Evolutionary conservation across 768 basidiomycete genomes (phyloP), one percentile per base, ranked within the genome.

Genomic region (Fomitopsis serialis): DNA sequence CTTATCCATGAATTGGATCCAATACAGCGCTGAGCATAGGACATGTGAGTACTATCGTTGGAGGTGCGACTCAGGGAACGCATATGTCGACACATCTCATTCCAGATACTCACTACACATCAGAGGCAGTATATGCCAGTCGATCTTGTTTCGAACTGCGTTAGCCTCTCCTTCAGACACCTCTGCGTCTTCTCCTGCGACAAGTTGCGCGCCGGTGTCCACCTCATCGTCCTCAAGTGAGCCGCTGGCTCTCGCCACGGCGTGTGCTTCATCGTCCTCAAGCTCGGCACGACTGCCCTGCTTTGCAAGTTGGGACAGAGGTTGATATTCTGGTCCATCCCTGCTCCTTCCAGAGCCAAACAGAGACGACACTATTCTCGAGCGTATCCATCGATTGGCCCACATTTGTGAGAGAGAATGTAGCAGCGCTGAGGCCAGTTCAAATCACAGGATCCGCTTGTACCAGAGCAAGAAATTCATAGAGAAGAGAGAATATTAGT

Each of bases 1-100:
- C 68, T 87, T 87, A 57, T 88, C 87, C 82, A 87, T 87, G 55
- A 82, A 87, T 62, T 88, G 85, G n/a, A 89, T 76, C 78, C 86
- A 82, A 54, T 58, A 52, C 3, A 54, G 59, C 10, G 54, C 64
- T 15, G 17, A 4, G 32, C 84, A 83, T 50, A 3, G 52, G 46
- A 40, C 32, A 45, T 45, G 22, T 45, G 10, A 21, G 44, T 35
- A 24, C 2, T 36, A 22, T n/a, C 25, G 52, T 54, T 25, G 8
- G 13, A 29, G 44, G 29, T 34, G 50, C 23, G 10, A 42, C 15
- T 11, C 45, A 35, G 58, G 55, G 59, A 56, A 19, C 10, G 25
- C 17, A 29, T 1, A 46, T 43, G 2, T 45, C 21, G 34, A 44
- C 2, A 2, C 34, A 22, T 5, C 10, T 46, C 15, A 78, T 84